A percentile compares a stretch with the other conserved stretches of the same genome.
Evolutionary conservation across 1,284 basidiomycete species (phyloP).

Genomic region (Apiotrichum akiyoshidainum): DNA sequence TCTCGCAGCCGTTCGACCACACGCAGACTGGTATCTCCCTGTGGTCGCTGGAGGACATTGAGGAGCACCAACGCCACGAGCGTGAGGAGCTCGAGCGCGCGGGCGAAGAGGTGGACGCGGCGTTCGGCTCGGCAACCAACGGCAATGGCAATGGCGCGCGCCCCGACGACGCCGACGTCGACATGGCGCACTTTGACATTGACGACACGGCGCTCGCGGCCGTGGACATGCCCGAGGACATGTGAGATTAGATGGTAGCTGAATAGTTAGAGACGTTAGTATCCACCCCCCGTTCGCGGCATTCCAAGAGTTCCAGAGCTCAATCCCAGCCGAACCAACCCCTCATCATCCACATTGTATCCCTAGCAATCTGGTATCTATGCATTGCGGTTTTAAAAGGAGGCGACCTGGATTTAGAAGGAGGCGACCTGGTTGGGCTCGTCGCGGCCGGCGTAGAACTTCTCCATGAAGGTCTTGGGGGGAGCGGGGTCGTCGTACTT

Average conservation of each 20-base stretch:
- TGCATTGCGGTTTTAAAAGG: conserved; percentile 16
- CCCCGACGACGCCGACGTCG: conserved; percentile 23
- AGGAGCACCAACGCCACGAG: conserved; percentile 42
- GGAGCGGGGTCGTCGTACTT: conserved; percentile 43
- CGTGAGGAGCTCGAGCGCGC: conserved; percentile 37
- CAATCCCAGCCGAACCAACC: neutral
- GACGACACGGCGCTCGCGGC: conserved; percentile 41
- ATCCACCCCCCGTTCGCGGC: neutral
- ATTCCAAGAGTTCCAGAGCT: neutral
- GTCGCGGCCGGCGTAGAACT: conserved; percentile 50
- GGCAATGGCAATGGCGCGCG: conserved; percentile 13
- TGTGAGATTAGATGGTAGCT: conserved; percentile 2
- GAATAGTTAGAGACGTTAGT: neutral
- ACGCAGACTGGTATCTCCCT: conserved; percentile 90
- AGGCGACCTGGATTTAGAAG: conserved; percentile 27
- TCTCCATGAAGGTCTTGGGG: conserved; percentile 51
- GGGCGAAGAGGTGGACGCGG: conserved; percentile 24
- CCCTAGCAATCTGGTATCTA: conserved; percentile 10
- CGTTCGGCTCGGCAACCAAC: conserved; percentile 17
- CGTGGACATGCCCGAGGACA: conserved; percentile 32
- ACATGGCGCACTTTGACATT: conserved; percentile 29
- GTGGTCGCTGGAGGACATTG: conserved; percentile 66
- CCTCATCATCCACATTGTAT: conserved; percentile 1
- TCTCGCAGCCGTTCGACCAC: conserved; percentile 94
- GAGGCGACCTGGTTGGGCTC: conserved; percentile 46